Conservation (phyloP, 257 asterid genomes). For the Gentiana straminea region DNA sequence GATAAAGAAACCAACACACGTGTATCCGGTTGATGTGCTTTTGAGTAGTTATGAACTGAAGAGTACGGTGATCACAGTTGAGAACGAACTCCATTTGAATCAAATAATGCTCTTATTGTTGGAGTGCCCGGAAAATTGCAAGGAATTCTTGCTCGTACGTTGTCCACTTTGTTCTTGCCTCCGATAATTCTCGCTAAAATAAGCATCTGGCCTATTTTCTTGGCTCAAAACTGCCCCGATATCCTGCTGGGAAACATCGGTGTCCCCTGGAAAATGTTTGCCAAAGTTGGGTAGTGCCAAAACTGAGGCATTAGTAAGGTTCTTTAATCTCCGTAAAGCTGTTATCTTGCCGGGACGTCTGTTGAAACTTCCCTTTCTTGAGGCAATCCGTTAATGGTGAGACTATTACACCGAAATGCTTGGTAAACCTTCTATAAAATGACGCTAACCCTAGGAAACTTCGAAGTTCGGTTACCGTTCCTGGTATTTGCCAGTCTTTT, state of each 20-base stretch:
- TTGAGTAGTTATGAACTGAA: too few relatives aligned
- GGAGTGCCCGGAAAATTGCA: too few relatives aligned
- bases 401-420: neutral
- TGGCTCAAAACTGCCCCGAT: neutral
- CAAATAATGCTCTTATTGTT: too few relatives aligned
- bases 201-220: neutral
- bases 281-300: neutral
- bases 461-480: neutral
- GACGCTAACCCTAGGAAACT: neutral
- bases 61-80: too few relatives aligned
- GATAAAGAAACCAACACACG: neutral
- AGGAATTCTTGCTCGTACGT: too few relatives aligned
- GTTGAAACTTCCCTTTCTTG: neutral
- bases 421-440: neutral
- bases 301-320: neutral
- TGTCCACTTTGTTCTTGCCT: too few relatives aligned
- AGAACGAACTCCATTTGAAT: too few relatives aligned
- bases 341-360: too few relatives aligned
- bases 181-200: slow-evolving; percentile 1
- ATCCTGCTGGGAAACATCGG: neutral
- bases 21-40: neutral
- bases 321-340: neutral
- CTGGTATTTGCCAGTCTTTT: slow-evolving; percentile 1
- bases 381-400: neutral
- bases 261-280: neutral